phyloP scores from a whole-genome alignment of 2,329 filamentous ascomycete species.

The Eurotiales sp. region DNA sequence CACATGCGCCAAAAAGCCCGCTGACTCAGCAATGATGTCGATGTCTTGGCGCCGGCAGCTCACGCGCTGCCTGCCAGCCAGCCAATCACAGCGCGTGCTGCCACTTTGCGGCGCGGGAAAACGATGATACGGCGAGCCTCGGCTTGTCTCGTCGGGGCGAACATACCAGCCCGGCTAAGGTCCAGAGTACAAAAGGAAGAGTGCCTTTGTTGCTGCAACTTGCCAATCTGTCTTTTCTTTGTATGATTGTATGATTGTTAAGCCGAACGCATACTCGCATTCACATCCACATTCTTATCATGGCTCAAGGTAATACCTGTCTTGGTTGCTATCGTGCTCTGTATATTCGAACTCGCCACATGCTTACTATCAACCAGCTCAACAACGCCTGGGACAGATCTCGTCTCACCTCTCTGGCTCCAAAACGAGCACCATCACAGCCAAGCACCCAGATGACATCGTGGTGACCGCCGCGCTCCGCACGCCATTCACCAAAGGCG shows the following conservation, averaged over 20 bases:
- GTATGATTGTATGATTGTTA: no score
- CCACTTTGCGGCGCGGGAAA: conserved; percentile 19
- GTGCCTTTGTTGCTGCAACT: no score
- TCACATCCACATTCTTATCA: conserved; percentile 24
- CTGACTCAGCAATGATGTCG: neutral
- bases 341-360: no score
- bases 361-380: conserved; percentile 41
- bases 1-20: conserved; percentile 8
- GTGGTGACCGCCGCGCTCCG: conserved; percentile 91
- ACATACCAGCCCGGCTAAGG: conserved; percentile 10
- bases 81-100: neutral
- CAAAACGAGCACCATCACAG: conserved; percentile 23
- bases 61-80: neutral
- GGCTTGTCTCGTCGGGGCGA: conserved; percentile 31
- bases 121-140: conserved; percentile 27
- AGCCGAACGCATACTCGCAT: conserved; percentile 7
- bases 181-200: conserved; percentile 14
- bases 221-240: no score
- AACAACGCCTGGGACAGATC: conserved; percentile 58
- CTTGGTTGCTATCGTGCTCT: no score
- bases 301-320: conserved; percentile 45
- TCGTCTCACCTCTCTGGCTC: conserved; percentile 50
- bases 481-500: conserved; percentile 87
- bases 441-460: conserved; percentile 62
- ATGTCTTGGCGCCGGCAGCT: neutral